These are phyloP conservation scores for Aspergillus indologenus DNA, from an alignment of 495 filamentous ascomycete genomes.

Conservation along the genomic window DNA sequence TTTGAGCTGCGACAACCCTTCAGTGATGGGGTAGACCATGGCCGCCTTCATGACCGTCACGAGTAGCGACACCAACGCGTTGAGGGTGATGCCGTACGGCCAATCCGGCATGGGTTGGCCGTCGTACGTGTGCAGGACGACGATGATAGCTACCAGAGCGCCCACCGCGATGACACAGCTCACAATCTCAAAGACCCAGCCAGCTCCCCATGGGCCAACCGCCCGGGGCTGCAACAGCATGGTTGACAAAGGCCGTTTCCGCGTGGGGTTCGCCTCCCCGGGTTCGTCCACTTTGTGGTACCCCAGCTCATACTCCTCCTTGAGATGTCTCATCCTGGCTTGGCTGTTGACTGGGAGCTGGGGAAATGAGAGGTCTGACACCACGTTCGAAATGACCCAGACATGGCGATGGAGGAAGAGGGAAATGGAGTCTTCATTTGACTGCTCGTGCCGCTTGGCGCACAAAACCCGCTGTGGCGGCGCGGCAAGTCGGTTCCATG, in stretches of 20 bases:
- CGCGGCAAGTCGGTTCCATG: neutral
- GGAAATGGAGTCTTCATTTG: neutral
- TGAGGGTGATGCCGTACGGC: constrained; percentile 46
- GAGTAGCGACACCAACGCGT: constrained; percentile 45
- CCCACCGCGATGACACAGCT: constrained; percentile 24
- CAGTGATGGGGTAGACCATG: constrained; percentile 37
- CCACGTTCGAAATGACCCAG: neutral
- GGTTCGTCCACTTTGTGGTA: constrained; percentile 21
- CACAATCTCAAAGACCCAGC: constrained; percentile 29
- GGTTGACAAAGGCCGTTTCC: constrained; percentile 17
- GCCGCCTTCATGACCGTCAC: constrained; percentile 42
- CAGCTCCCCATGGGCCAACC: constrained; percentile 20
- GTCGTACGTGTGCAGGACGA: constrained; percentile 35
- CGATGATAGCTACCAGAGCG: constrained; percentile 28
- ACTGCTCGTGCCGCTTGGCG: neutral
- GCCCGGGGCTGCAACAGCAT: constrained; percentile 19
- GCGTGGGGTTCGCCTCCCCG: neutral
- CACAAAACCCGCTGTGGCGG: neutral
- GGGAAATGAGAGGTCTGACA: neutral
- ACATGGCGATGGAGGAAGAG: neutral
- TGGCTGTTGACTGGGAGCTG: neutral
- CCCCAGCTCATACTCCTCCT: constrained; percentile 21
- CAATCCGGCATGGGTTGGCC: constrained; percentile 38
- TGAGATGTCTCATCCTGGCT: constrained; percentile 17
- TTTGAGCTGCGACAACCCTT: constrained; percentile 45